phyloP scores from a whole-genome alignment of 306 rosid genomes.

The Hippophae gyantsensis region DNA sequence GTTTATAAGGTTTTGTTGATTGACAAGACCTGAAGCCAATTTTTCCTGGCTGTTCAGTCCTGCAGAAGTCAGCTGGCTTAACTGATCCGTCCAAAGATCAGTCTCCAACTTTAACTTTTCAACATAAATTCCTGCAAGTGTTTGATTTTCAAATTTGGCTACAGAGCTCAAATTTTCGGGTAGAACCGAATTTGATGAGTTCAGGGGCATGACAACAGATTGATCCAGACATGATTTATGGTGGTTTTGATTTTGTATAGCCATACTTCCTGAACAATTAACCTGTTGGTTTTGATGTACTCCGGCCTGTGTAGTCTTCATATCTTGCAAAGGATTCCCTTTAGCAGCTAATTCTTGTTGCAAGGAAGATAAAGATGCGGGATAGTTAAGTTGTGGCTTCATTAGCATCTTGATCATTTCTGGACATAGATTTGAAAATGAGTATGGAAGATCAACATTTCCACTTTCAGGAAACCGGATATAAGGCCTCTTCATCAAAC shows the following conservation, averaged over 20 bases:
- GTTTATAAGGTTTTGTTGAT: constrained; percentile 28
- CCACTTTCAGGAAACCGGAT: constrained; percentile 63
- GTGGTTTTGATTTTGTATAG: constrained; percentile 22
- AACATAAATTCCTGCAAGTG: constrained; percentile 19
- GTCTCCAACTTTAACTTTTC: constrained; percentile 35
- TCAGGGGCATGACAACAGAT: constrained; percentile 28
- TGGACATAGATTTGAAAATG: constrained; percentile 46
- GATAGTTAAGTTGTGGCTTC: constrained; percentile 46
- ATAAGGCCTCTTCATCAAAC: constrained; percentile 55
- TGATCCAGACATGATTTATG: constrained; percentile 29
- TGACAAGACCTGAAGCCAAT: constrained; percentile 22
- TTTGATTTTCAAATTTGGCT: constrained; percentile 24
- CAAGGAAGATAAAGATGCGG: constrained; percentile 27
- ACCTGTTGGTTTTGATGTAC: constrained; percentile 34
- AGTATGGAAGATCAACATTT: constrained; percentile 36
- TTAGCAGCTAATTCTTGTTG: constrained; percentile 44
- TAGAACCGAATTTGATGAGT: constrained; percentile 25
- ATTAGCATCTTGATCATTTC: constrained; percentile 62
- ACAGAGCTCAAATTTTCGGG: constrained; percentile 19
- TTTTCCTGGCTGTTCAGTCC: constrained; percentile 41
- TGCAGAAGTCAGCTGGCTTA: constrained; percentile 35
- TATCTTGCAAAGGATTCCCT: constrained; percentile 29
- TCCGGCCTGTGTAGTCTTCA: constrained; percentile 23
- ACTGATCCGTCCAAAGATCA: constrained; percentile 37
- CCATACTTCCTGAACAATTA: constrained; percentile 22